Evolutionary conservation across 371 early-diverging fungal species (phyloP).

Genomic region (Rhizopus delemar): DNA sequence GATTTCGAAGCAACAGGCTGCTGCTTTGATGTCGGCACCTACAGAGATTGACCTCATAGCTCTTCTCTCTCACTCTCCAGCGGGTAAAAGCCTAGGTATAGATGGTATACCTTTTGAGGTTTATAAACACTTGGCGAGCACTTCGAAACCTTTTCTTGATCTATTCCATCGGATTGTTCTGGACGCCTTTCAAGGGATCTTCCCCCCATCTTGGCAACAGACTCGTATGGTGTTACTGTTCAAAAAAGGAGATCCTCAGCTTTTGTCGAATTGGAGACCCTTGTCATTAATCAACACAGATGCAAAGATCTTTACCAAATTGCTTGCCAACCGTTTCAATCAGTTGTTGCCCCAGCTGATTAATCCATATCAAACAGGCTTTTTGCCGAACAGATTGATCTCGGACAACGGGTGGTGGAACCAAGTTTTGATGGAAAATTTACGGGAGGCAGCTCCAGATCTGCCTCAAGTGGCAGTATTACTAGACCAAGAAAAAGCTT

Average conservation of each 20-base stretch:
- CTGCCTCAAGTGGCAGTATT: slow-evolving; percentile 1
- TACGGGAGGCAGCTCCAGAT: background rate
- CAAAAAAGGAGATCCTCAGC: slow-evolving; percentile 35
- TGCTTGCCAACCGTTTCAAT: slow-evolving; percentile 21
- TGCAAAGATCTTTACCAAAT: slow-evolving; percentile 28
- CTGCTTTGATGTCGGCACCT: too few species aligned
- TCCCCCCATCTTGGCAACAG: slow-evolving; percentile 18
- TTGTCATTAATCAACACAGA: slow-evolving; percentile 31
- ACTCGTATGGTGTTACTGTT: slow-evolving; percentile 31
- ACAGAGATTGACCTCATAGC: background rate
- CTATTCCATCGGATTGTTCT: slow-evolving; percentile 16
- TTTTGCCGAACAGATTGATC: slow-evolving; percentile 14
- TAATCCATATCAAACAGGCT: slow-evolving; percentile 21
- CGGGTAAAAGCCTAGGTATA: slow-evolving; percentile 29
- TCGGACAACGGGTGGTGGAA: slow-evolving; percentile 25
- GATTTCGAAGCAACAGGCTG: too few species aligned
- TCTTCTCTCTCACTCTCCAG: slow-evolving; percentile 10
- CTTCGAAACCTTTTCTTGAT: background rate
- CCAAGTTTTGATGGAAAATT: slow-evolving; percentile 16
- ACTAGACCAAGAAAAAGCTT: slow-evolving; percentile 28
- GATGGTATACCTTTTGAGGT: slow-evolving; percentile 42
- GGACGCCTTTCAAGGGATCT: slow-evolving; percentile 10
- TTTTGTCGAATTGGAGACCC: slow-evolving; percentile 29
- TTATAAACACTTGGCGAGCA: slow-evolving; percentile 8
- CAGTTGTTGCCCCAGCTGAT: slow-evolving; percentile 1